Base-by-base conservation (phyloP, 805 yeast species). In the Wickerhamiella azyma region DNA sequence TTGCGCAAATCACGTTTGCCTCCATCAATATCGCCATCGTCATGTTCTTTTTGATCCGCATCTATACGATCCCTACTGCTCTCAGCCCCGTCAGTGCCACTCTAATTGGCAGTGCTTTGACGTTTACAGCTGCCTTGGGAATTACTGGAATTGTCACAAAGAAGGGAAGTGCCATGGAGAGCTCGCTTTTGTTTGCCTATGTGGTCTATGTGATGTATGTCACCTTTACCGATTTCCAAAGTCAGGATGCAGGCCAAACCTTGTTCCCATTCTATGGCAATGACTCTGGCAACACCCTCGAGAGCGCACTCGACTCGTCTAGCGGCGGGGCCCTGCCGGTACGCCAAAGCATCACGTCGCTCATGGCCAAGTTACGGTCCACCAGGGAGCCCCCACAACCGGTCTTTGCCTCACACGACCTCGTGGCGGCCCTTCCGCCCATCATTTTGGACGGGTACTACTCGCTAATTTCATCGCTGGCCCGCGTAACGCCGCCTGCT, bases 181-280 rank as follows among this genome's bases (percentile, higher is more conserved):
- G 86, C 28, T 81, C 94, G 10, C 65, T 89, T 48, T 70, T 92
- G 56, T 79, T 86, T 59, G 89, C 94, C 8, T 92, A 92, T 63
- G 79, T 89, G 50, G 95, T 92, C 26, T 82, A 94, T 59, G 85
- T 95, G 56, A 77, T 88, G 50, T 92, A 92, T 62, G 94, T 88
- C 59, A 77, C 94, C 2, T 85, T 89, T 56, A 96, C 97, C 1
- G 86, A 83, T 54, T 71, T 89, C 52, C 80, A 88, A 7, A 10
- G 50, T 13, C 28, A 44, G 14, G 24, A 45, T 1, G 52, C 49
- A 13, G 45, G 46, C 18, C 16, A 37, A 17, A 35, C 45, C 13
- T 30, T 50, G 30, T 50, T 50, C 36, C 52, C 52, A 16, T 50
- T 50, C 36, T 21, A 35, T 7, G 46, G 18, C 7, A 11, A 11